Evolutionary conservation across 768 basidiomycete genomes (phyloP), one percentile per base, ranked within the genome.

Genomic region (Leucosporidium yakuticum): DNA sequence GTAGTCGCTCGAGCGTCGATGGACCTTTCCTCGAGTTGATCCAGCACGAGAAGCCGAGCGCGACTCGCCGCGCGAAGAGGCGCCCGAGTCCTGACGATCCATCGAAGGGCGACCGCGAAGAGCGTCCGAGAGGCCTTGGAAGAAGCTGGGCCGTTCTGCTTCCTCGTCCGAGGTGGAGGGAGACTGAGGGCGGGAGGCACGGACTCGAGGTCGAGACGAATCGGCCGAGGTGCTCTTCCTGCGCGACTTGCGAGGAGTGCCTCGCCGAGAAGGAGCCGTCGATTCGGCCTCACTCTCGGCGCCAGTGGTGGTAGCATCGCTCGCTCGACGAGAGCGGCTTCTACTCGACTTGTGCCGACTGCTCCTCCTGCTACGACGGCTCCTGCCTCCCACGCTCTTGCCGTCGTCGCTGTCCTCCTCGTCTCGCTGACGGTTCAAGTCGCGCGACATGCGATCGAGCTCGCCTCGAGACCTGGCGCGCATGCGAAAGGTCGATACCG

Each of bases 101-200:
- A 58, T 32, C 0, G 48, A 53, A 23, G 65, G 71, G 21, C 62
- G 19, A 5, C 70, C 70, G 2, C 71, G 27, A 4, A 69, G 25
- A 0, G 50, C 70, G 64, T 71, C 68, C 62, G 70, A 71, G 48
- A 73, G 31, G 36, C 71, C 68, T 34, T 64, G 64, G 54, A 73
- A 69, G 65, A 73, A 73, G 25, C 71, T 65, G n/a, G 65, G 58
- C 32, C n/a, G 53, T 17, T 31, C 29, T 5, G 62, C 66, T 31
- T 67, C 65, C 27, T 65, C 67, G 8, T 71, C 70, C 47, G 67
- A 63, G 29, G 47, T 25, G 39, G 61, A 32, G 29, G 60, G 36
- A 14, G 62, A 53, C 21, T 44, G 54, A 39, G 23, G 17, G 9
- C 25, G 62, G 31, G 44, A 9, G 31, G 20, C 55, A 25, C 49